Base-by-base conservation (phyloP, 139 green algal genomes). In the Bryopsis sp. region DNA sequence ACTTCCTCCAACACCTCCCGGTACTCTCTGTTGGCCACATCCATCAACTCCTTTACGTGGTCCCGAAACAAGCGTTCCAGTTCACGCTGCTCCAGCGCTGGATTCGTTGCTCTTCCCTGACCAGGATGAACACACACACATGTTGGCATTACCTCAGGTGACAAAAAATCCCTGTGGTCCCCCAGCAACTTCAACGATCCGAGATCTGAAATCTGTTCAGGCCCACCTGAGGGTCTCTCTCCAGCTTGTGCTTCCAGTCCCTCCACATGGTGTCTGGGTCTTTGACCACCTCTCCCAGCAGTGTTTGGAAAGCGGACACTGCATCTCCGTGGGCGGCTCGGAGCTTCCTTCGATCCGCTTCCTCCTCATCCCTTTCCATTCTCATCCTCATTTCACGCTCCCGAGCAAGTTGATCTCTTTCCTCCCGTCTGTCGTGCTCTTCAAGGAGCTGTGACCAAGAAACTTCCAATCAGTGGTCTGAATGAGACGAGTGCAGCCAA, bases 241-340 rank as follows among this genome's bases (percentile, higher is more conserved):
- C n/a, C 11, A 90, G 67, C 39, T 70, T 70, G 6, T 69, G 60
- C 31, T 48, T 57, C 39, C 65, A 76, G 29, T 71, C 59, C 0
- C 24, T 6, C 79, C 83, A 91, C 36, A 47, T 29, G 0, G 73
- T 75, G 3, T 68, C 72, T 1, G 77, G 57, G 8, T 85, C 72
- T 28, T 80, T 71, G 58, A 89, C 75, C 8, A 77, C n/a, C 73
- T 91, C 85, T 4, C 31, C 50, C 60, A 91, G 69, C 57, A 91
- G 79, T 2, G 80, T 82, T 24, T 77, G 75, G 50, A 74, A 91
- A 26, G 72, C 65, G 4, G 72, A 46, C 2, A 74, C 61, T 3
- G 84, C 85, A 50, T 83, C 79, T 22, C 57, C 8, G 29, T 79
- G 75, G 1, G 75, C 79, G 0, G 82, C 83, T 48, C 76, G 59